Evolutionary conservation across 768 basidiomycete species (phyloP).

Genomic region (Termitomyces sp.): DNA sequence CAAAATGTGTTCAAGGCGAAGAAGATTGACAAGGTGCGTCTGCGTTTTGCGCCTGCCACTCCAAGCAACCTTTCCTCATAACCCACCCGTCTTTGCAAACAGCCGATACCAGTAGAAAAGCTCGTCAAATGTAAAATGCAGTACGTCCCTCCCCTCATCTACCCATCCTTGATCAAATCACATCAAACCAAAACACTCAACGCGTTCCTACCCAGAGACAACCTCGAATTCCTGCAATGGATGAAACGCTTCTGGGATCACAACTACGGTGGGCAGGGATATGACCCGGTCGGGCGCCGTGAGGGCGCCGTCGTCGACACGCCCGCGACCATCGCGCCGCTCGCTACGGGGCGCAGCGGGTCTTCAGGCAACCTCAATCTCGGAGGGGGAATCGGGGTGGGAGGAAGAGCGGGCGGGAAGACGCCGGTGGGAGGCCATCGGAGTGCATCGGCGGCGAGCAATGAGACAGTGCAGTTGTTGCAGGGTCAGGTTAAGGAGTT

Average conservation of each 20-base stretch:
- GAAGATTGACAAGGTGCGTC: conserved; percentile 87
- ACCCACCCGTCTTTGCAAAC: background rate
- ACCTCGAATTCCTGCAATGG: conserved; percentile 99
- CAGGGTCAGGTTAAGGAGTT: conserved; percentile 83
- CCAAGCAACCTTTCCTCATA: no score
- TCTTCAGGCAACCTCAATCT: background rate
- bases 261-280: conserved; percentile 84
- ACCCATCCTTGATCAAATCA: background rate
- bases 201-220: conserved; percentile 67
- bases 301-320: conserved; percentile 75
- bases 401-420: conserved; percentile 58
- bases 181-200: no score
- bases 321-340: conserved; percentile 76
- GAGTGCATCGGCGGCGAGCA: conserved; percentile 62
- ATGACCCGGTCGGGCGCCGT: conserved; percentile 82
- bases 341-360: conserved; percentile 40
- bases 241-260: conserved; percentile 93
- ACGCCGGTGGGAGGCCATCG: conserved; percentile 74
- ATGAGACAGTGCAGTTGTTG: conserved; percentile 64
- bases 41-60: background rate
- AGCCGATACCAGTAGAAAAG: conserved; percentile 95
- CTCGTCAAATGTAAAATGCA: conserved; percentile 99
- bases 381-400: conserved; percentile 11
- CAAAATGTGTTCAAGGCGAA: conserved; percentile 90
- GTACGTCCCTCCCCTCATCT: conserved; percentile 47